Percentiles rank a stretch among this genome's conserved stretches.
Conservation (phyloP, 2,329 filamentous ascomycete genomes). For the Penicillium occitanis region DNA sequence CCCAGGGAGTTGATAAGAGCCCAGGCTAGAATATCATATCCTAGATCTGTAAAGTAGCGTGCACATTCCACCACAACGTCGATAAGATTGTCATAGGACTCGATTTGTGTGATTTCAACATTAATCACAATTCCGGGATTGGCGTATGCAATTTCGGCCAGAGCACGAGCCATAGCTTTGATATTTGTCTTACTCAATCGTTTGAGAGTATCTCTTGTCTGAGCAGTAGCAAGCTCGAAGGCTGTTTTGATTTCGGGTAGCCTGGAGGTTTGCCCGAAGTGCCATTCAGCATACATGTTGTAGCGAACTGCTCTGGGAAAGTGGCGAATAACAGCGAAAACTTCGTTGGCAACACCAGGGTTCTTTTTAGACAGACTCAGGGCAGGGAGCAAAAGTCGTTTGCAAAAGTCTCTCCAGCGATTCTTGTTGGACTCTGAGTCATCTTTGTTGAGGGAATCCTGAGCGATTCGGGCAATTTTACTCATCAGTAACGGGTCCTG, state of each 20-base stretch:
- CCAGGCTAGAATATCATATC: constrained; percentile 92
- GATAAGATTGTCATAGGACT: constrained; percentile 92
- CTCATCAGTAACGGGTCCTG: constrained; percentile 74
- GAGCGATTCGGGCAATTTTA: constrained; percentile 83
- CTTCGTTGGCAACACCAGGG: constrained; percentile 77
- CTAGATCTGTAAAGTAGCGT: constrained; percentile 87
- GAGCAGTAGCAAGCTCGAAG: constrained; percentile 72
- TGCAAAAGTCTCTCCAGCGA: constrained; percentile 83
- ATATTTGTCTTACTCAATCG: constrained; percentile 86
- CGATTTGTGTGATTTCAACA: constrained; percentile 84
- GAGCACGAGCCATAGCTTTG: constrained; percentile 76
- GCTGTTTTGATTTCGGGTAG: constrained; percentile 74
- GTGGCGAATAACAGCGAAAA: constrained; percentile 77
- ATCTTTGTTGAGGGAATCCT: constrained; percentile 70
- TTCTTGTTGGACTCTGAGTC: constrained; percentile 66
- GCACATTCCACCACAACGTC: constrained; percentile 93
- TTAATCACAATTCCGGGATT: constrained; percentile 90
- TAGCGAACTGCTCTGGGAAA: constrained; percentile 78
- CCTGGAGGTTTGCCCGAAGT: constrained; percentile 72
- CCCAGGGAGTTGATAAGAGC: constrained; percentile 74
- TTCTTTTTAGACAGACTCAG: constrained; percentile 85
- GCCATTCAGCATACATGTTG: constrained; percentile 92
- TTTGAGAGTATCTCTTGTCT: constrained; percentile 85
- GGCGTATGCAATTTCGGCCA: constrained; percentile 89
- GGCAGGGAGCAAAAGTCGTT: constrained; percentile 80